Evolutionary conservation across 495 filamentous ascomycete genomes (phyloP), one percentile per base, ranked within the genome.

Genomic region (Trichoderma gamsii): DNA sequence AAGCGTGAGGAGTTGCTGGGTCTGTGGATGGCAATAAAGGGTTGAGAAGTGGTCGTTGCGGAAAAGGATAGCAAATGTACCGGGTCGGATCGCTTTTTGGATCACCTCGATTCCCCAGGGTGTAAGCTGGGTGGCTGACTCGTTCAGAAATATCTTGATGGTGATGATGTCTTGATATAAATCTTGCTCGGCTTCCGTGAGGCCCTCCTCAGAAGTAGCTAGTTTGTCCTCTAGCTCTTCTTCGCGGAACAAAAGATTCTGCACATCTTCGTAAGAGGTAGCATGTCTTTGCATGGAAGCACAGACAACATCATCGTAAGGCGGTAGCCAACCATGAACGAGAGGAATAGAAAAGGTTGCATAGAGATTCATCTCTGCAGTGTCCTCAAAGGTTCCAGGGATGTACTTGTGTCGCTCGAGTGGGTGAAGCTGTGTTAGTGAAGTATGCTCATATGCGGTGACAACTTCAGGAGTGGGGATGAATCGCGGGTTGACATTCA

Each of bases 21-120:
- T 89, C 38, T 85, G 80, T 0, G 92, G 92, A 70, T 95, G 79
- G 69, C 92, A 87, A 75, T 97, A 96, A 0, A 99, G 74, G 0
- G 95, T 98, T 38, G 89, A 89, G 74, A 99, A 99, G 77, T 99
- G 95, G 72, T 98, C 94, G 70, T 99, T 99, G 41, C 95, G 86
- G 80, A 99, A 99, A 2, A 98, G 77, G 64, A 99, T 98, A 0
- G 90, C 91, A 9, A 96, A 82, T 0, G 88, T 85, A 3, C 92
- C 92, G 0, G 92, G 90, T 16, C 80, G 77, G 61, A 97, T 76
- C 8, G 78, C 82, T 59, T 85, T 82, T 3, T 79, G 80, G 15
- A 99, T 85, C 4, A 88, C 85, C 6, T 88, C 82, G 1, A 99
- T 85, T 0, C 95, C 95, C 77, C 88, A 90, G 2, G 83, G 76